phyloP scores from a whole-genome alignment of 78 protist genomes.

The Chrysochromulina tobinii region DNA sequence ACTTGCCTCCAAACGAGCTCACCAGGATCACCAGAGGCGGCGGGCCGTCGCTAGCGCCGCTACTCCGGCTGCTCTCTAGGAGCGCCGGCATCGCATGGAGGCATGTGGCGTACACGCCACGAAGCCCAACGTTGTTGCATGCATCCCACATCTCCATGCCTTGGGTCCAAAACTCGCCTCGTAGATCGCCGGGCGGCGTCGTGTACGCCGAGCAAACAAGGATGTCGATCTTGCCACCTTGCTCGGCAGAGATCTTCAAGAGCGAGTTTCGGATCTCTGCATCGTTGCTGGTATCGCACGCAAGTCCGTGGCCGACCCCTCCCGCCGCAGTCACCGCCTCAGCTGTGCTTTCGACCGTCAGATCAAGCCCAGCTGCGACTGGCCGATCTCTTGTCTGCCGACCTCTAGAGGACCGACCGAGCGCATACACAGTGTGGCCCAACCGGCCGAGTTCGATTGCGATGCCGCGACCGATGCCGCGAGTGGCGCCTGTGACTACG shows the following conservation, averaged over 20 bases:
- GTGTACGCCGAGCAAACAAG: not conserved
- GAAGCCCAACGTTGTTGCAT: not conserved
- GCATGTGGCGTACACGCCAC: not conserved
- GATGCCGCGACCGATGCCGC: slow-evolving; percentile 28
- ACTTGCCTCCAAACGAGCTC: not conserved
- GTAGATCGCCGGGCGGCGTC: not conserved
- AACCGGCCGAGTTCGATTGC: slow-evolving; percentile 1
- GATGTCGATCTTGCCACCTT: not conserved
- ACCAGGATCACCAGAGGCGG: not conserved
- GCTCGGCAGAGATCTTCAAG: not conserved
- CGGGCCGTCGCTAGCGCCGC: not conserved
- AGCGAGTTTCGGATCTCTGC: not conserved
- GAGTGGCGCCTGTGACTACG: not conserved
- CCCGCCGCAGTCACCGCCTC: not conserved
- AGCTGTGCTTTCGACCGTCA: not conserved
- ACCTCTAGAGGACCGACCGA: not conserved
- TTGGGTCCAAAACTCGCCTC: not conserved
- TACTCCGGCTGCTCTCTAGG: not conserved
- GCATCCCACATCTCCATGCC: not conserved
- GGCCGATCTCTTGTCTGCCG: too few relatives aligned
- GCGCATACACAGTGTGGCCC: not conserved
- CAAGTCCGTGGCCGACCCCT: not conserved
- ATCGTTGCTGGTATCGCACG: not conserved
- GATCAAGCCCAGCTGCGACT: not conserved
- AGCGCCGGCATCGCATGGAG: not conserved